Conservation (phyloP, 768 basidiomycete species). For the Xerocomus spinulosus region DNA sequence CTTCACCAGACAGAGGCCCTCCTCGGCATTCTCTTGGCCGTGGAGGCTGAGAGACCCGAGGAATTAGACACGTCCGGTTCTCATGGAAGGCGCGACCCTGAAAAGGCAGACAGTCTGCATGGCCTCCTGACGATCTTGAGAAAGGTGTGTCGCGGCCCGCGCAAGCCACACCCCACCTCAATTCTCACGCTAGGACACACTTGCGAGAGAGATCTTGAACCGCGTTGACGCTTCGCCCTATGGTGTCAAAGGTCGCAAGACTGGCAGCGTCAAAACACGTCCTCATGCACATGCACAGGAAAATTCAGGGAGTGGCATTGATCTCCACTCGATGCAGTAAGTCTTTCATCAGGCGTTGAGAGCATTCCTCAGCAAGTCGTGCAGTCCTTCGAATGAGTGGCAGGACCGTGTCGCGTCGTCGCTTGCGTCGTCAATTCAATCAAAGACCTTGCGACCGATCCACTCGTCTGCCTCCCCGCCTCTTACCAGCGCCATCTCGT, state of each 20-base stretch:
- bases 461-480: background rate
- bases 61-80: conserved; percentile 28
- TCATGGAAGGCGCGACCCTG: conserved; percentile 20
- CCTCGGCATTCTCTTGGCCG: conserved; percentile 71
- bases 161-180: background rate
- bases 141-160: conserved; percentile 36
- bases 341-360: conserved; percentile 23
- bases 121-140: conserved; percentile 47
- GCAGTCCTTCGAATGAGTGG: conserved; percentile 81
- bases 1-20: conserved; percentile 89
- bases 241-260: conserved; percentile 66
- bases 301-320: conserved; percentile 21
- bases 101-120: conserved; percentile 11
- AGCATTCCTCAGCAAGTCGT: background rate
- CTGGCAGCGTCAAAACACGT: conserved; percentile 32
- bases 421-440: conserved; percentile 20
- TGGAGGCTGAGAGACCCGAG: conserved; percentile 27
- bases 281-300: conserved; percentile 20
- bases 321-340: conserved; percentile 61
- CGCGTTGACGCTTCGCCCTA: conserved; percentile 81
- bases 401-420: conserved; percentile 55
- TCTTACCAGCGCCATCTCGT: conserved; percentile 4
- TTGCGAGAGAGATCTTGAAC: conserved; percentile 75
- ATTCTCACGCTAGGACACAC: conserved; percentile 51
- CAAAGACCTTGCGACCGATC: conserved; percentile 2